Conservation (phyloP, 331 rosid genomes). For the Quercus phellos region DNA sequence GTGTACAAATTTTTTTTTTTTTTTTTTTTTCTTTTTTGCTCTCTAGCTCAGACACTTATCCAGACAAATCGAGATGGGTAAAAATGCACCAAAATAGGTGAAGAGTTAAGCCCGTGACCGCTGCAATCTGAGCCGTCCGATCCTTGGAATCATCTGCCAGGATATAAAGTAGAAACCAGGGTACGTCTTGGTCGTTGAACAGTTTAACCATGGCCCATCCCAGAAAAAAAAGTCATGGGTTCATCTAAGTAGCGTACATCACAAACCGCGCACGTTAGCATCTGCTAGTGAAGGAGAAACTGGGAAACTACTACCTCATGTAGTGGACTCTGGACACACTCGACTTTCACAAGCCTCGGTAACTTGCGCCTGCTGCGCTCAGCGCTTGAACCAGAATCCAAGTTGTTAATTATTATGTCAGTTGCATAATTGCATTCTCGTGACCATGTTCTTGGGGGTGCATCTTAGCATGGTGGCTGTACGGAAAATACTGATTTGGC, state of each 20-base stretch:
- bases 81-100: conserved; percentile 17
- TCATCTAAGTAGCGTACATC: neutral
- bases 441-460: conserved; percentile 4
- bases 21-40: too few species aligned
- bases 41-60: neutral
- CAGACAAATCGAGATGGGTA: neutral
- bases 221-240: neutral
- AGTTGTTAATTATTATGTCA: neutral
- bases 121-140: conserved; percentile 19
- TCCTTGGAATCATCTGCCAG: conserved; percentile 11
- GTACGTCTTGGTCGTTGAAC: conserved; percentile 11
- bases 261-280: conserved; percentile 16
- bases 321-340: neutral
- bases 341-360: conserved; percentile 7
- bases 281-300: neutral
- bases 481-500: neutral
- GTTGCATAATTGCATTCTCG: neutral
- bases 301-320: too few species aligned
- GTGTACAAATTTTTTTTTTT: neutral
- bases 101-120: conserved; percentile 8
- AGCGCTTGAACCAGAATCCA: conserved; percentile 15
- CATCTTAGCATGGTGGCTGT: neutral
- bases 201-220: neutral
- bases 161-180: conserved; percentile 22
- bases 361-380: conserved; percentile 34